Conservation (phyloP, 441 rosid genomes). For the Eruca vesicaria region DNA sequence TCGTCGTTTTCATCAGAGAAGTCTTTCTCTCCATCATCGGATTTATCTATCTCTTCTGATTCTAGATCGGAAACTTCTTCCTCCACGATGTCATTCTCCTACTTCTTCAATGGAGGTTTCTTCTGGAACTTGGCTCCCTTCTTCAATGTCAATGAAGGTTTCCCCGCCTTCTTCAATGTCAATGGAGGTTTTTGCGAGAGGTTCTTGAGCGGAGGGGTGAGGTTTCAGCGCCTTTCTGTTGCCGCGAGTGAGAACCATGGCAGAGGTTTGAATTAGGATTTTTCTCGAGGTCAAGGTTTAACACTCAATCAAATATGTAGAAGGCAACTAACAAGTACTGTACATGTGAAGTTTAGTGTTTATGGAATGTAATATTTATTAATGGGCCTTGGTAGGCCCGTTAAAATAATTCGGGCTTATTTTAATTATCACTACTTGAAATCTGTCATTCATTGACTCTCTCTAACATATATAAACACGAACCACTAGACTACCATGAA, state of each 20-base stretch:
- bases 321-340: not conserved
- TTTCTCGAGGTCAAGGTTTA: constrained; percentile 18
- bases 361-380: not conserved
- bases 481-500: not conserved
- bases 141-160: not conserved
- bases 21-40: constrained; percentile 38
- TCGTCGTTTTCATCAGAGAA: constrained; percentile 56
- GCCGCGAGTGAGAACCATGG: constrained; percentile 44
- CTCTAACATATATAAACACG: not conserved
- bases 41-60: too few species aligned
- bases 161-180: not conserved
- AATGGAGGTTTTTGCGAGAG: not conserved
- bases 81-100: constrained; percentile 40
- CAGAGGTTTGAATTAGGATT: not conserved
- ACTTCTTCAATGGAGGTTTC: constrained; percentile 42
- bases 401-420: not conserved
- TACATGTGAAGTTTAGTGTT: not conserved
- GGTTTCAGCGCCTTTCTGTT: constrained; percentile 36
- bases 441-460: too few species aligned
- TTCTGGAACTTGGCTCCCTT: constrained; percentile 28
- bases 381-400: constrained; percentile 11
- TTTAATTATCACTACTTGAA: too few species aligned
- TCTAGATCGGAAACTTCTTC: too few species aligned
- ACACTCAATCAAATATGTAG: not conserved
- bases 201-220: constrained; percentile 4